Percentiles rank a stretch among this genome's conserved stretches.
phyloP scores from a whole-genome alignment of 257 asterid species.

The Lycium ferocissimum region DNA sequence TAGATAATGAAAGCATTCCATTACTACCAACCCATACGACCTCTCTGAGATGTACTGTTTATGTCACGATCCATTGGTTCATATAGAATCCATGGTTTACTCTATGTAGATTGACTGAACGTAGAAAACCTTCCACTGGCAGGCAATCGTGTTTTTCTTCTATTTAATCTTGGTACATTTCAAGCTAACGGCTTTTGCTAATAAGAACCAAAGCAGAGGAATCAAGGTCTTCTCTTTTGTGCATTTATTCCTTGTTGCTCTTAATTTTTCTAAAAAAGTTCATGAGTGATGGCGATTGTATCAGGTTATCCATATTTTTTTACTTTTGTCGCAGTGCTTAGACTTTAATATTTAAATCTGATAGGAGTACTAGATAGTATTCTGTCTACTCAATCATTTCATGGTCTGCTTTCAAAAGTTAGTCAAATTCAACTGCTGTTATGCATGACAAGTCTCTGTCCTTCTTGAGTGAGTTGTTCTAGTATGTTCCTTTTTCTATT shows the following conservation, averaged over 20 bases:
- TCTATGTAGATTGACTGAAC: too few species aligned
- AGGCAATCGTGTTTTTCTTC: not conserved
- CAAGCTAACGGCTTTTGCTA: not conserved
- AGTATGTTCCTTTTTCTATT: not conserved
- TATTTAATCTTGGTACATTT: not conserved
- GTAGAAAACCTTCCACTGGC: too few species aligned
- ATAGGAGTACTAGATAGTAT: not conserved
- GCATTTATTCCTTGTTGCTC: not conserved
- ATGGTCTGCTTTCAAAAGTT: not conserved
- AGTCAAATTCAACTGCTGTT: conserved; percentile 7
- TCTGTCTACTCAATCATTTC: not conserved
- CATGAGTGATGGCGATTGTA: not conserved
- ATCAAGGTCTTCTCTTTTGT: not conserved
- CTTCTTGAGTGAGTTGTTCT: not conserved
- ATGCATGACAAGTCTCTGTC: not conserved
- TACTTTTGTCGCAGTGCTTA: not conserved
- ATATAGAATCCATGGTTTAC: too few species aligned
- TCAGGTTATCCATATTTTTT: not conserved
- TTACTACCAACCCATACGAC: too few species aligned
- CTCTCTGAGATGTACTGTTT: too few species aligned
- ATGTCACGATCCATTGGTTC: too few species aligned
- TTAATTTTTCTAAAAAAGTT: not conserved
- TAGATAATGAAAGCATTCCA: too few species aligned
- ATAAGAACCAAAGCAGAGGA: not conserved
- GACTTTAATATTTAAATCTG: not conserved